phyloP scores from a whole-genome alignment of 805 yeast species.

The Pichia heedii region DNA sequence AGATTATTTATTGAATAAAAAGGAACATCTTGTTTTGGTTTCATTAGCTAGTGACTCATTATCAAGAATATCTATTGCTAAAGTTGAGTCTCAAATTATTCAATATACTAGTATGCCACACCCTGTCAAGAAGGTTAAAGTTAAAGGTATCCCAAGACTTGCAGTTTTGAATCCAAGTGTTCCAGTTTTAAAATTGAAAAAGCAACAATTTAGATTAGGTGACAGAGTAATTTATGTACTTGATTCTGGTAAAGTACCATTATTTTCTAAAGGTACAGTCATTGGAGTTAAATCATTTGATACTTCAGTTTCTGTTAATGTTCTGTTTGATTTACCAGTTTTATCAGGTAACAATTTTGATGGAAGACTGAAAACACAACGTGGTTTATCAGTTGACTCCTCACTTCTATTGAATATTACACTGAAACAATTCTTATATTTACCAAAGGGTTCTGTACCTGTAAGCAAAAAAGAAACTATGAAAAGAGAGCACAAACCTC shows the following conservation, averaged over 20 bases:
- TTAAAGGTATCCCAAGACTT: constrained; percentile 74
- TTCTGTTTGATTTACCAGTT: constrained; percentile 76
- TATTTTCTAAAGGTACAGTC: constrained; percentile 84
- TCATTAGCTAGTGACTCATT: constrained; percentile 72
- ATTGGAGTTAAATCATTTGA: constrained; percentile 54
- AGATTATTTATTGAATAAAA: constrained; percentile 41
- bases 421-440: constrained; percentile 65
- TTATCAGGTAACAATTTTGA: constrained; percentile 76
- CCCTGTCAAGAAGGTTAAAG: constrained; percentile 41
- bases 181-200: constrained; percentile 61
- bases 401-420: constrained; percentile 73
- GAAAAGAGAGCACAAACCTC: too few species aligned
- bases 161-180: constrained; percentile 72
- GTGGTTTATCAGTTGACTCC: constrained; percentile 81
- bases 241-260: constrained; percentile 82
- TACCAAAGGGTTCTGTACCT: constrained; percentile 35
- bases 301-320: constrained; percentile 56
- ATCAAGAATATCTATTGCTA: constrained; percentile 52
- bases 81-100: constrained; percentile 55
- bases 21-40: constrained; percentile 45
- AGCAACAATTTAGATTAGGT: constrained; percentile 76
- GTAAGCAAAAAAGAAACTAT: not conserved
- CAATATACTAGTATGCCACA: constrained; percentile 37
- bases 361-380: constrained; percentile 64
- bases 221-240: constrained; percentile 83